Conservation (phyloP, 331 rosid species). For the Spiraea crenata region DNA sequence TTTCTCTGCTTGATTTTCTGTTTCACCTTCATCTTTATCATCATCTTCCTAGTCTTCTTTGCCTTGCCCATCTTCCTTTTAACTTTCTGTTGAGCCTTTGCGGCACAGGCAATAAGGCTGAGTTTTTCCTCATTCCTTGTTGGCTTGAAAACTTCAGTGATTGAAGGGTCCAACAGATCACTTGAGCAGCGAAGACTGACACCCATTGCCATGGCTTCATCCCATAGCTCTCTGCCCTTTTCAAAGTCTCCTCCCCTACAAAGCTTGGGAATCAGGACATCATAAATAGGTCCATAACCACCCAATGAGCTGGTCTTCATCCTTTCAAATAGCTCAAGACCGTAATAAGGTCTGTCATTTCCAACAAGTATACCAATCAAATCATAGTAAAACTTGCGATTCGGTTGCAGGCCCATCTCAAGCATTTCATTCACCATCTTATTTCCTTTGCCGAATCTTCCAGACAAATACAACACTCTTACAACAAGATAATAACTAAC, state of each 20-base stretch:
- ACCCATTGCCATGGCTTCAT: constrained; percentile 62
- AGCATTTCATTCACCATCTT: constrained; percentile 69
- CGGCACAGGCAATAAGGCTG: constrained; percentile 29
- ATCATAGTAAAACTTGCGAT: constrained; percentile 66
- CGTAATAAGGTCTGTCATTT: constrained; percentile 65
- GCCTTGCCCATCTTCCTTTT: constrained; percentile 29
- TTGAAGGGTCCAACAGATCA: constrained; percentile 71
- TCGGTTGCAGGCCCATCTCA: constrained; percentile 51
- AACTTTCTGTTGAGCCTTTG: constrained; percentile 28
- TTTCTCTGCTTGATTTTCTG: constrained; percentile 17
- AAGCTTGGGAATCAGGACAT: constrained; percentile 76
- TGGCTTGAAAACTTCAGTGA: constrained; percentile 66
- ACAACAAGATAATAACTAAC: constrained; percentile 63
- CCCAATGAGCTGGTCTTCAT: constrained; percentile 69
- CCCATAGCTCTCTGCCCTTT: constrained; percentile 77
- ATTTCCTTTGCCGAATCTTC: constrained; percentile 74
- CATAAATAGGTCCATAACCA: constrained; percentile 79
- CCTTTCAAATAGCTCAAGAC: constrained; percentile 66
- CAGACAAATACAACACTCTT: constrained; percentile 57
- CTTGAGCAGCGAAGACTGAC: constrained; percentile 53
- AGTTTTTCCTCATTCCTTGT: constrained; percentile 36
- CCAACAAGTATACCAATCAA: constrained; percentile 80
- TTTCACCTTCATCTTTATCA: not conserved
- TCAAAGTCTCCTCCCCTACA: constrained; percentile 69
- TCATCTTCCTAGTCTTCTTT: constrained; percentile 32